Percentiles rank a stretch among this genome's conserved stretches.
These are phyloP conservation scores for Penicillium salamii DNA, from an alignment of 495 filamentous ascomycete species.

Conservation along the genomic window DNA sequence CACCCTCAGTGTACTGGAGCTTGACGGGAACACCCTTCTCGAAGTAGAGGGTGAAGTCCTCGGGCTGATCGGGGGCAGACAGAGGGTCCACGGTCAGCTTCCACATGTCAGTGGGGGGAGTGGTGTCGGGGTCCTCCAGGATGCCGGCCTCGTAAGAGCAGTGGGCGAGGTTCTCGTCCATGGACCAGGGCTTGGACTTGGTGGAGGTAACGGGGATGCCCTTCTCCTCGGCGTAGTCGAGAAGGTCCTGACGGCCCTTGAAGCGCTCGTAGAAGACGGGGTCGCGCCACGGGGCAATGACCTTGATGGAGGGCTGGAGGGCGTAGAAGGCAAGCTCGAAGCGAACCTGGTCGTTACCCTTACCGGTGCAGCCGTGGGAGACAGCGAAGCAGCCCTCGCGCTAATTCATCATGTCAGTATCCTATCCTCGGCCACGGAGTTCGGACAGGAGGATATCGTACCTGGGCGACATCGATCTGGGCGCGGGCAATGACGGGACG, in stretches of 20 bases:
- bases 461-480: conserved; percentile 66
- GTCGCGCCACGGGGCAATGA: conserved; percentile 87
- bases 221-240: conserved; percentile 76
- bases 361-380: conserved; percentile 81
- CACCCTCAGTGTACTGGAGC: conserved; percentile 55
- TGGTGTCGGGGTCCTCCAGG: conserved; percentile 48
- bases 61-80: conserved; percentile 71
- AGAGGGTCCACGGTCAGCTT: conserved; percentile 72
- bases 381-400: conserved; percentile 51
- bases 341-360: conserved; percentile 85
- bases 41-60: conserved; percentile 76
- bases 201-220: conserved; percentile 84
- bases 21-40: conserved; percentile 81
- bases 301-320: conserved; percentile 71
- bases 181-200: conserved; percentile 79
- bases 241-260: conserved; percentile 80
- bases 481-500: conserved; percentile 86
- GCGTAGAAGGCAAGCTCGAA: conserved; percentile 80
- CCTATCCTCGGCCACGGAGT: not conserved
- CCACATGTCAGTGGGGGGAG: conserved; percentile 81
- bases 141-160: conserved; percentile 87
- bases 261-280: conserved; percentile 81
- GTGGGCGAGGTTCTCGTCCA: conserved; percentile 87
- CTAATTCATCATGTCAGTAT: conserved; percentile 14
- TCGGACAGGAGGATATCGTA: not conserved